phyloP scores from a whole-genome alignment of 2,329 filamentous ascomycete species.

The Rhynchosporium graminicola region DNA sequence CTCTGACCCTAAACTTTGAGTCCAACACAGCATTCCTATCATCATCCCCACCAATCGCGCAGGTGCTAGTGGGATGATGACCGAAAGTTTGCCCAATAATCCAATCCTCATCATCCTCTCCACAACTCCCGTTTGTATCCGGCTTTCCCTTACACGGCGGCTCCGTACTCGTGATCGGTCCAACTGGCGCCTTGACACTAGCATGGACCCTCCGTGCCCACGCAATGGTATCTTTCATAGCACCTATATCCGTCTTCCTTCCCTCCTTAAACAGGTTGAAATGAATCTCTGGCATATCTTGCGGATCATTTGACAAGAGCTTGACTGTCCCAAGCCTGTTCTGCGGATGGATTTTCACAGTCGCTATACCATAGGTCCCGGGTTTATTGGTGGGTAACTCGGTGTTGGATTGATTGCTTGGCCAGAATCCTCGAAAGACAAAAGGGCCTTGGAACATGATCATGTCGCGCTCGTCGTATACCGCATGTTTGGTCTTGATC shows the following conservation, averaged over 20 bases:
- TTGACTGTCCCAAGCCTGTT: conserved; percentile 63
- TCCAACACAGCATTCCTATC: conserved; percentile 58
- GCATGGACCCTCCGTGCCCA: conserved; percentile 30
- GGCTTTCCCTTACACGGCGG: conserved; percentile 28
- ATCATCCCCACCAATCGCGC: conserved; percentile 54
- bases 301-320: conserved; percentile 61
- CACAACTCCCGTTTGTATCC: conserved; percentile 7
- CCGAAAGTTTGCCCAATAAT: conserved; percentile 54
- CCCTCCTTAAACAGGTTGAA: conserved; percentile 57
- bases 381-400: conserved; percentile 10
- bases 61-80: conserved; percentile 58
- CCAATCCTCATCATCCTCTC: conserved; percentile 41
- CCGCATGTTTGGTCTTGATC: conserved; percentile 41
- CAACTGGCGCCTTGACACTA: conserved; percentile 48
- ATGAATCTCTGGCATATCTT: conserved; percentile 61
- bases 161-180: conserved; percentile 44
- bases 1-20: conserved; percentile 55
- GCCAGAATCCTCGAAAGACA: conserved; percentile 36
- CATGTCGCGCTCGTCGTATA: conserved; percentile 42
- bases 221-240: conserved; percentile 44
- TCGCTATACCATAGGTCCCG: conserved; percentile 10
- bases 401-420: conserved; percentile 31
- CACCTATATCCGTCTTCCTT: conserved; percentile 40
- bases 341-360: conserved; percentile 34
- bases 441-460: conserved; percentile 37